phyloP scores from a whole-genome alignment of 208 protist genomes.

The Wallacemonas rigidus region DNA sequence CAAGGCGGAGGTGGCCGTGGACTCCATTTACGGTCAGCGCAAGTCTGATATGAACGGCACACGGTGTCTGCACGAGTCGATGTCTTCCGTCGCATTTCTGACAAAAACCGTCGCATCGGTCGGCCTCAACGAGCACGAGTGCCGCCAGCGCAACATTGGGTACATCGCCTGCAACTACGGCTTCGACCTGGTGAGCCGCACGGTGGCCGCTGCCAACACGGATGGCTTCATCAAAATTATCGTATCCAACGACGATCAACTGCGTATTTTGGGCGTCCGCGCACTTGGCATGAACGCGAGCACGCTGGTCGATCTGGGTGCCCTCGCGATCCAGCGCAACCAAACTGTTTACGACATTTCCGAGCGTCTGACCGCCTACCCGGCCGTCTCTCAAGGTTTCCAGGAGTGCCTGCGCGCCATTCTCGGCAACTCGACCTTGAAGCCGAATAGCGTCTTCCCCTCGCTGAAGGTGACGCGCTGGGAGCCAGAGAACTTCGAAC shows the following conservation, averaged over 20 bases:
- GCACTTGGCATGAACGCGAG: constrained; percentile 64
- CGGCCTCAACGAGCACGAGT: constrained; percentile 74
- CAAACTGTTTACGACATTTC: constrained; percentile 66
- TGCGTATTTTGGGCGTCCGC: constrained; percentile 66
- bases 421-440: constrained; percentile 54
- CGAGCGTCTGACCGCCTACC: constrained; percentile 75
- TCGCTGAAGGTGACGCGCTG: constrained; percentile 55
- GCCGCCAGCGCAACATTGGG: constrained; percentile 50
- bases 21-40: constrained; percentile 63
- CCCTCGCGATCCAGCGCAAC: constrained; percentile 61
- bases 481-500: constrained; percentile 53
- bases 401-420: constrained; percentile 82
- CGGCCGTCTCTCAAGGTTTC: constrained; percentile 79
- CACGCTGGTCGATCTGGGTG: constrained; percentile 68
- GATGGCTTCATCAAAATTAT: constrained; percentile 85
- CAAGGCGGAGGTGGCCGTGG: constrained; percentile 58
- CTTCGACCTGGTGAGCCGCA: constrained; percentile 70
- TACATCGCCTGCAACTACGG: constrained; percentile 63
- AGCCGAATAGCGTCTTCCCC: constrained; percentile 43
- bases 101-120: constrained; percentile 54
- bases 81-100: constrained; percentile 60
- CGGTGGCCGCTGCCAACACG: constrained; percentile 64
- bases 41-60: background rate
- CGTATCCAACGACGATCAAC: constrained; percentile 55
- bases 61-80: constrained; percentile 28